Evolutionary conservation across 805 yeast species (phyloP), one percentile per base, ranked within the genome.

Genomic region (Candida tammaniensis): DNA sequence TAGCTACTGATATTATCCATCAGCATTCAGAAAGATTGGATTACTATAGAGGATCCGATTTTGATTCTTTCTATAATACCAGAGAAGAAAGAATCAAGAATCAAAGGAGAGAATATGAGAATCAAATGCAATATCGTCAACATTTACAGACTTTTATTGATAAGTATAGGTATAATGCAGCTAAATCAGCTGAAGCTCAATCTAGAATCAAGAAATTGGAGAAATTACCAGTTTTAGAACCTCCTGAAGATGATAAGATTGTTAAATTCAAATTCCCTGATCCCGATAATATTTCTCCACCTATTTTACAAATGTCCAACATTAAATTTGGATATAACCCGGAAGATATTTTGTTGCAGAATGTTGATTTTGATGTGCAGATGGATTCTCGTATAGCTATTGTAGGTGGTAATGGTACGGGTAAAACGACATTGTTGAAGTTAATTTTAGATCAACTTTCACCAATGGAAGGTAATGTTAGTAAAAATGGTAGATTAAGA

Each of bases 371-470:
- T 42, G 95, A 87, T 47, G 86, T 93, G 35, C 95, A 86, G 60
- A 72, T 91, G 86, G 86, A 89, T 51, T 88, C 97, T 1, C 76
- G 99, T 59, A 85, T 93, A 50, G 98, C 98, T 0, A 71, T 93
- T 40, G 96, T 93, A 40, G 99, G 99, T 74, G 98, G 97, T 40
- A 93, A 93, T 58, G 99, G 99, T 68, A 86, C 96, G 55, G 99
- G 99, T 84, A 93, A 93, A 61, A 89, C 98, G 8, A 93, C 99
- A 3, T 68, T 93, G 42, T 73, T 93, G 54, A 91, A 91, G 58
- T 68, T 93, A 27, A 68, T 93, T 48, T 80, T 89, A 77, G 96
- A 86, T 43, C 77, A 70, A 46, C 64, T 84, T 34, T 65, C 68
- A 15, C 97, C 98, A 2, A 54, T 79, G 27, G 70, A 64, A n/a